A percentile compares a stretch with the other conserved stretches of the same genome.
Conservation (phyloP, 2,329 filamentous ascomycete species). For the Phoma sp. region DNA sequence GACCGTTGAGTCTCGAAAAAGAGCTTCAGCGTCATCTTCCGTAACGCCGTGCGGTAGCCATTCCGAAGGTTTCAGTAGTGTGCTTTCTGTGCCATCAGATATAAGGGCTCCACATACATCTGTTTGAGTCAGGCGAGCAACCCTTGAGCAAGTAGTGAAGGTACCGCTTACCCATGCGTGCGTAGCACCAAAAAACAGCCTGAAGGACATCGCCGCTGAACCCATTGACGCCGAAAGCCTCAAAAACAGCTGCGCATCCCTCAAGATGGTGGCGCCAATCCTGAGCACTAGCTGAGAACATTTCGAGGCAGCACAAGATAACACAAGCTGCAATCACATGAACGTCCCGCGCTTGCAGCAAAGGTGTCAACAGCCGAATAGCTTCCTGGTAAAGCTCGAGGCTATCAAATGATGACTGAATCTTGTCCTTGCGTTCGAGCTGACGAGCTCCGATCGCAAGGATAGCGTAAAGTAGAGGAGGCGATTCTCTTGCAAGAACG, state of each 20-base stretch:
- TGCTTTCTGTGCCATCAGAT: conserved; percentile 56
- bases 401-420: conserved; percentile 53
- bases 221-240: conserved; percentile 60
- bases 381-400: conserved; percentile 60
- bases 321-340: conserved; percentile 62
- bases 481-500: conserved; percentile 54
- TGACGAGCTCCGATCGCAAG: conserved; percentile 62
- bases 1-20: conserved; percentile 47
- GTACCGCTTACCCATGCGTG: conserved; percentile 55
- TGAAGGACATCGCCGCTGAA: conserved; percentile 60
- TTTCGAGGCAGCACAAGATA: conserved; percentile 63
- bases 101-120: conserved; percentile 63
- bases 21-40: conserved; percentile 29
- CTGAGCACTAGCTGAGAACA: conserved; percentile 51
- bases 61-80: conserved; percentile 57
- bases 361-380: conserved; percentile 58
- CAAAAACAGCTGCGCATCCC: conserved; percentile 60
- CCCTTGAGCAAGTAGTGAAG: background rate
- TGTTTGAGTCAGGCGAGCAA: conserved; percentile 16
- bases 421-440: conserved; percentile 56
- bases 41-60: conserved; percentile 52
- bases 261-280: conserved; percentile 62
- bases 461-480: conserved; percentile 58
- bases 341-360: conserved; percentile 57
- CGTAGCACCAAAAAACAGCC: conserved; percentile 64